Evolutionary conservation across 768 basidiomycete species (phyloP).

Genomic region (Candolleomyces aberdarensis): DNA sequence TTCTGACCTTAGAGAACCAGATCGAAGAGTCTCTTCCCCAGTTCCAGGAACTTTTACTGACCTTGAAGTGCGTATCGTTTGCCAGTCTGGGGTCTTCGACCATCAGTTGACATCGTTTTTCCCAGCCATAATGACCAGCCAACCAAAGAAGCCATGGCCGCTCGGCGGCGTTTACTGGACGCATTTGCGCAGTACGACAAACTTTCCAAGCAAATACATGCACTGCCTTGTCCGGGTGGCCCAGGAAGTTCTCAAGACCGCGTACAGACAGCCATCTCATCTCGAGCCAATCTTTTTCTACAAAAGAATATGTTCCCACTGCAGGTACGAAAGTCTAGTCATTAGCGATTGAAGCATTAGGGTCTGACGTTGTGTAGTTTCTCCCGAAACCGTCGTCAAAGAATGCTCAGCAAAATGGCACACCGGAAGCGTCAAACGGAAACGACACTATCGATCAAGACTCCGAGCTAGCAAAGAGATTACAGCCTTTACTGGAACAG

Average conservation of each 20-base stretch:
- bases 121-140: constrained; percentile 45
- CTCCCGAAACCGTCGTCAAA: constrained; percentile 45
- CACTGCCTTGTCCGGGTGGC: constrained; percentile 59
- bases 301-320: constrained; percentile 89
- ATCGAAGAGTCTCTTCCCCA: constrained; percentile 86
- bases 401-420: constrained; percentile 9
- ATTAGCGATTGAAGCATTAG: no score
- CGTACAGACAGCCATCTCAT: constrained; percentile 78
- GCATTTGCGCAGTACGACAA: constrained; percentile 88
- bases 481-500: constrained; percentile 92
- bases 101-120: background rate
- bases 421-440: constrained; percentile 11
- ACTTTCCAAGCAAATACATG: constrained; percentile 79
- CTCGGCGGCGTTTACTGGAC: constrained; percentile 80
- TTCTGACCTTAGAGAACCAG: constrained; percentile 77
- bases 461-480: constrained; percentile 62
- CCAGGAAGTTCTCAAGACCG: constrained; percentile 75
- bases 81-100: no score
- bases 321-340: constrained; percentile 44
- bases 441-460: constrained; percentile 52
- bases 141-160: constrained; percentile 61
- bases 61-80: constrained; percentile 50
- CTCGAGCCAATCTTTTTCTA: constrained; percentile 75
- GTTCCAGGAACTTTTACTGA: constrained; percentile 82
- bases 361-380: constrained; percentile 26